phyloP scores from a whole-genome alignment of 2,329 filamentous ascomycete genomes.

The Rasamsonia emersonii region DNA sequence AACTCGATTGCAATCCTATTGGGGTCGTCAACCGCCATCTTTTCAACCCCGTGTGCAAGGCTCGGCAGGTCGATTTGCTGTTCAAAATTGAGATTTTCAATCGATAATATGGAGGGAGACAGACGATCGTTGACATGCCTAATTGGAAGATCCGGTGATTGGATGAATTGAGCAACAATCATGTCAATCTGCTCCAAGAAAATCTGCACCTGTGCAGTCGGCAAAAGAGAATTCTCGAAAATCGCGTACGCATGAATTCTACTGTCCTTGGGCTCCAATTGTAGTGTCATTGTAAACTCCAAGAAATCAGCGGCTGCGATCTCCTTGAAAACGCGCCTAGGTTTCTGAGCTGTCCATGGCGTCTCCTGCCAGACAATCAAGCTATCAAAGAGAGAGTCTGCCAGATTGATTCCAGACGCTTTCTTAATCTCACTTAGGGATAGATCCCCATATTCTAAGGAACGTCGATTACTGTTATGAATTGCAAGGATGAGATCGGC shows the following conservation, averaged over 20 bases:
- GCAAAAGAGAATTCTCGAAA: slow-evolving; percentile 47
- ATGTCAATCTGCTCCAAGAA: slow-evolving; percentile 55
- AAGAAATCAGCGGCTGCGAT: slow-evolving; percentile 59
- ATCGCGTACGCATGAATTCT: slow-evolving; percentile 46
- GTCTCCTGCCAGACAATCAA: slow-evolving; percentile 82
- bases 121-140: slow-evolving; percentile 21
- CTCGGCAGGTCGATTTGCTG: slow-evolving; percentile 31
- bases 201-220: slow-evolving; percentile 45
- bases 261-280: slow-evolving; percentile 56
- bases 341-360: slow-evolving; percentile 31
- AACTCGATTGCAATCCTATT: slow-evolving; percentile 57
- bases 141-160: slow-evolving; percentile 25
- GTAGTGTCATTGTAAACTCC: slow-evolving; percentile 67
- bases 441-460: slow-evolving; percentile 55
- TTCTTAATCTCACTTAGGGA: slow-evolving; percentile 63
- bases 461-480: slow-evolving; percentile 56
- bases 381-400: slow-evolving; percentile 59
- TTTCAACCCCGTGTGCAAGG: slow-evolving; percentile 49
- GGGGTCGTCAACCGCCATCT: slow-evolving; percentile 41
- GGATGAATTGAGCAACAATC: slow-evolving; percentile 39
- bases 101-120: slow-evolving; percentile 36
- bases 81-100: slow-evolving; percentile 38
- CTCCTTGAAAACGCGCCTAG: slow-evolving; percentile 42
- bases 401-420: slow-evolving; percentile 45
- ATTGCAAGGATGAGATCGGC: slow-evolving; percentile 55